phyloP scores from a whole-genome alignment of 768 basidiomycete genomes.

The Nidula microcarpa region DNA sequence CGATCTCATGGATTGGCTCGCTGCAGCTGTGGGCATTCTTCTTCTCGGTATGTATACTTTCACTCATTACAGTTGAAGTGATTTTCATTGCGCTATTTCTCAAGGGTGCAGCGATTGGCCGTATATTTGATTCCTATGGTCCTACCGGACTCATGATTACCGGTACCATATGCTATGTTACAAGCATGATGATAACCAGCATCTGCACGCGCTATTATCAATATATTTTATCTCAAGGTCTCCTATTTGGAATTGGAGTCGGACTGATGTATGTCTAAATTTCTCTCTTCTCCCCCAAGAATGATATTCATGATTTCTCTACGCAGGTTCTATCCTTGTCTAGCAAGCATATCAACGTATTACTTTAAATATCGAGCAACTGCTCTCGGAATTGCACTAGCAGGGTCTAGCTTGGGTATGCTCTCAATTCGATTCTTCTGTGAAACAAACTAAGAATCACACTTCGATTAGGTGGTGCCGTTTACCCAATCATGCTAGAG shows the following conservation, averaged over 20 bases:
- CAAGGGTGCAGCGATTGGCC: conserved; percentile 62
- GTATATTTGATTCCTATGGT: conserved; percentile 57
- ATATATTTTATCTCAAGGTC: conserved; percentile 59
- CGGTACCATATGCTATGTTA: conserved; percentile 45
- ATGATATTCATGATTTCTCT: not conserved
- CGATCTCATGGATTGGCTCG: conserved; percentile 71
- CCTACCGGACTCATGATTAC: conserved; percentile 48
- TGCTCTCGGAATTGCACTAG: conserved; percentile 65
- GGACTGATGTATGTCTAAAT: conserved; percentile 54
- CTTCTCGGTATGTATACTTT: conserved; percentile 47
- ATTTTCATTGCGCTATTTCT: not conserved
- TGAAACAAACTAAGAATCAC: not conserved
- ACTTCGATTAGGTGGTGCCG: conserved; percentile 49
- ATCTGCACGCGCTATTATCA: conserved; percentile 55
- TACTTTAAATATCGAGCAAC: conserved; percentile 66
- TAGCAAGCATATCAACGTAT: conserved; percentile 64
- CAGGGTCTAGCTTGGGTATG: conserved; percentile 65
- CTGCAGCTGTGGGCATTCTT: conserved; percentile 69
- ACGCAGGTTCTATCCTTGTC: conserved; percentile 63
- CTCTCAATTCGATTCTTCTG: conserved; percentile 6
- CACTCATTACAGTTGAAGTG: not conserved
- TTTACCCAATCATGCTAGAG: conserved; percentile 66
- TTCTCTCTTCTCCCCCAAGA: conserved; percentile 1
- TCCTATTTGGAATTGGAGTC: conserved; percentile 63
- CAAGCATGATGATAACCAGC: conserved; percentile 60